Evolutionary conservation across 2,329 filamentous ascomycete genomes (phyloP).

Genomic region (Onygenales sp.): DNA sequence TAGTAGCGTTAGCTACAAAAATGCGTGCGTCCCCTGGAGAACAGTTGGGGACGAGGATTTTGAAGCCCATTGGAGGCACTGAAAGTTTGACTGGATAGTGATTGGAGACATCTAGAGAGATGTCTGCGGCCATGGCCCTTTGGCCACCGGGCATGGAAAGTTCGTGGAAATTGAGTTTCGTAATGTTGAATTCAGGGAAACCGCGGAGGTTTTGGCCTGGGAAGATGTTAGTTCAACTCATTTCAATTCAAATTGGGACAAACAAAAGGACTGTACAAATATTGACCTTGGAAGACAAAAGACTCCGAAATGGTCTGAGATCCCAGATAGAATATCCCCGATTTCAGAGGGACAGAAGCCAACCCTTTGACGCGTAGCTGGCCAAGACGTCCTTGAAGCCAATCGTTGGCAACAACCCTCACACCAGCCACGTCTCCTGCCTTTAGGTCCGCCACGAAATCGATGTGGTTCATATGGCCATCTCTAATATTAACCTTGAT

Average conservation of each 20-base stretch:
- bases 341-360: slow-evolving; percentile 63
- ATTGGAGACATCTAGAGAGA: slow-evolving; percentile 63
- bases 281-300: slow-evolving; percentile 74
- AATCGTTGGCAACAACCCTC: slow-evolving; percentile 74
- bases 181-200: slow-evolving; percentile 75
- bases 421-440: slow-evolving; percentile 71
- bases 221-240: slow-evolving; percentile 5
- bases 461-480: slow-evolving; percentile 64
- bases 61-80: slow-evolving; percentile 72
- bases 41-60: slow-evolving; percentile 78
- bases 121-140: slow-evolving; percentile 69
- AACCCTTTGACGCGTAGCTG: slow-evolving; percentile 63
- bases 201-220: slow-evolving; percentile 56
- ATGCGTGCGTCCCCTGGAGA: slow-evolving; percentile 62
- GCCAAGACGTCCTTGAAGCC: slow-evolving; percentile 68
- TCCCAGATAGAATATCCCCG: slow-evolving; percentile 70
- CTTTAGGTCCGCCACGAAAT: slow-evolving; percentile 66
- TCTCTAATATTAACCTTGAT: slow-evolving; percentile 69
- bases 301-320: slow-evolving; percentile 66
- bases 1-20: slow-evolving; percentile 65
- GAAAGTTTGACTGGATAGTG: slow-evolving; percentile 67
- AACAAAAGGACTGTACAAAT: slow-evolving; percentile 44
- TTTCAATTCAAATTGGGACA: slow-evolving; percentile 10
- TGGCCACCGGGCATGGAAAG: slow-evolving; percentile 44
- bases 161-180: slow-evolving; percentile 70